Evolutionary conservation across 352 stramenopile genomes (phyloP).

Genomic region (Phytophthora lateralis): DNA sequence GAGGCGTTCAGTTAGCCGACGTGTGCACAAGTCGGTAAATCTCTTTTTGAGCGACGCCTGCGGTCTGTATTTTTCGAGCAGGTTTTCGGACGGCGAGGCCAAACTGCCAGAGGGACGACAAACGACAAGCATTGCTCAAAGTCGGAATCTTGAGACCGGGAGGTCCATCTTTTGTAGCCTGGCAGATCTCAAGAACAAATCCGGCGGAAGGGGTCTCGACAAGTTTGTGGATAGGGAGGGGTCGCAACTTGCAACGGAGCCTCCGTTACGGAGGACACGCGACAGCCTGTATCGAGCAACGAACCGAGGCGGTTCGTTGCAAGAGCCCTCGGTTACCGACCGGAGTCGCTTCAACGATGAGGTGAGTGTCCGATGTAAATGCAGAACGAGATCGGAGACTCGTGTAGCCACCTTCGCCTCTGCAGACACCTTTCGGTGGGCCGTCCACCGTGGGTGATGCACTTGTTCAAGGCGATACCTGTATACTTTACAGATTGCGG

Average conservation of each 20-base stretch:
- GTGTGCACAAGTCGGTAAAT: constrained; percentile 32
- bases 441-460: too few relatives aligned
- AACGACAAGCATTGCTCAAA: constrained; percentile 24
- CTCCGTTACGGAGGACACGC: constrained; percentile 8
- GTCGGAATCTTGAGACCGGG: constrained; percentile 31
- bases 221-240: constrained; percentile 27
- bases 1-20: constrained; percentile 3
- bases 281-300: constrained; percentile 11
- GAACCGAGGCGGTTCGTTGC: constrained; percentile 3
- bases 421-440: constrained; percentile 11
- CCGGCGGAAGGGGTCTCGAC: constrained; percentile 22
- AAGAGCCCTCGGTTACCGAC: too few relatives aligned
- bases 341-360: constrained; percentile 36
- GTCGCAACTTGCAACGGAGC: constrained; percentile 8
- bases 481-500: neutral
- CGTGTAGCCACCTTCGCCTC: constrained; percentile 20
- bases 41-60: constrained; percentile 29
- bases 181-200: constrained; percentile 38
- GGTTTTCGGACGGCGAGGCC: constrained; percentile 15
- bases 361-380: constrained; percentile 26
- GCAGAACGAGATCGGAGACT: neutral
- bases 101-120: constrained; percentile 30
- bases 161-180: constrained; percentile 37
- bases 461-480: neutral
- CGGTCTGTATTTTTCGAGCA: constrained; percentile 8